A percentile compares a stretch with the other conserved stretches of the same genome.
phyloP scores from a whole-genome alignment of 345 rosid genomes.

The Odontarrhena argentea region DNA sequence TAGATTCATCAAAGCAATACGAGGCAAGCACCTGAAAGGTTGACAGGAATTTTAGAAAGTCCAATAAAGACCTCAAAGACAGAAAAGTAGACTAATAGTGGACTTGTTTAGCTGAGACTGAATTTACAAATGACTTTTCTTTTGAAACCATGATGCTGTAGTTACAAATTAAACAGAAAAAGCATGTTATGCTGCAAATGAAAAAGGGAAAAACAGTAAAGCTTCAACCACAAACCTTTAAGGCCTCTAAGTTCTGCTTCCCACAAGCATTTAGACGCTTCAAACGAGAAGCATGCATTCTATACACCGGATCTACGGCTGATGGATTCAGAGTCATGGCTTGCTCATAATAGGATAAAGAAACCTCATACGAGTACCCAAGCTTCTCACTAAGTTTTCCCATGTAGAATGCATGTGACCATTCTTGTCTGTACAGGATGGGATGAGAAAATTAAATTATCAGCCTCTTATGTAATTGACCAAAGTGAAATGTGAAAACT shows the following conservation, averaged over 20 bases:
- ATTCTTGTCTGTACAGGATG: conserved; percentile 69
- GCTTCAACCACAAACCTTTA: conserved; percentile 63
- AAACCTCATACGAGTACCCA: conserved; percentile 62
- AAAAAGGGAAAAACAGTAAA: conserved; percentile 14
- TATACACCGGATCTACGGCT: conserved; percentile 90
- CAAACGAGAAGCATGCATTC: conserved; percentile 96
- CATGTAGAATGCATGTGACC: conserved; percentile 97
- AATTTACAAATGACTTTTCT: conserved; percentile 7
- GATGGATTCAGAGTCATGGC: conserved; percentile 80
- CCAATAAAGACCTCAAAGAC: conserved; percentile 19
- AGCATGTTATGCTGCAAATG: conserved; percentile 15
- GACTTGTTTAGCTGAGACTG: conserved; percentile 20
- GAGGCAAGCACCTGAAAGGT: conserved; percentile 62
- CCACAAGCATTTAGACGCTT: conserved; percentile 75
- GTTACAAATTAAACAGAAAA: conserved; percentile 17
- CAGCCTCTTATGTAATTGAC: conserved; percentile 20
- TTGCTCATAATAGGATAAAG: conserved; percentile 70
- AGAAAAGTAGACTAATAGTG: conserved; percentile 17
- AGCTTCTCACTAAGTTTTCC: conserved; percentile 96
- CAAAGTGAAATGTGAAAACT: conserved; percentile 29
- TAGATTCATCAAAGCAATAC: conserved; percentile 62
- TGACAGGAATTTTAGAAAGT: conserved; percentile 34
- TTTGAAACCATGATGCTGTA: conserved; percentile 14
- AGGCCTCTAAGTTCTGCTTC: conserved; percentile 63
- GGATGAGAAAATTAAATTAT: conserved; percentile 5